Conservation (phyloP, 805 yeast species). For the Zygoascus bituminiphila region DNA sequence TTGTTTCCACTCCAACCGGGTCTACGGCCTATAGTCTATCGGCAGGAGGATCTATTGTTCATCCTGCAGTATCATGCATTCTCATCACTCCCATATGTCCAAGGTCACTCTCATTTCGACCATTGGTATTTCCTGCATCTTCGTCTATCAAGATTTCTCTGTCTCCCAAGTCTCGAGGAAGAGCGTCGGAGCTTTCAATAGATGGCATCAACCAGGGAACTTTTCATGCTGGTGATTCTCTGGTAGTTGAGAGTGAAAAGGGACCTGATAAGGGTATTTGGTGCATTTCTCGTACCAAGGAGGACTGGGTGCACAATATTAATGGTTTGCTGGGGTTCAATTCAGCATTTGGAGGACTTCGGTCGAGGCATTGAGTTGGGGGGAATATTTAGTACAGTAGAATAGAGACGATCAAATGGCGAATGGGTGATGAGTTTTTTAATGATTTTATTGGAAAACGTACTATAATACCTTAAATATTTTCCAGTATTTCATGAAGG, state of each 20-base stretch:
- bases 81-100: conserved; percentile 89
- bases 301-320: conserved; percentile 89
- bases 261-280: conserved; percentile 51
- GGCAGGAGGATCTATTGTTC: conserved; percentile 89
- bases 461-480: too few relatives aligned
- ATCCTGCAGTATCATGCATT: conserved; percentile 78
- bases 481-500: too few relatives aligned
- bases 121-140: conserved; percentile 69
- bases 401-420: not conserved
- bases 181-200: conserved; percentile 54
- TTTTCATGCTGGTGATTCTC: conserved; percentile 56
- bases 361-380: conserved; percentile 3
- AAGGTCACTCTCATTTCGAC: conserved; percentile 81
- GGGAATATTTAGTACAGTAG: not conserved
- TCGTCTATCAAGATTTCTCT: conserved; percentile 47
- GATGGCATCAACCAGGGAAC: conserved; percentile 77
- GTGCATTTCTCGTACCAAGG: conserved; percentile 75
- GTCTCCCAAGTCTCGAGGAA: conserved; percentile 29
- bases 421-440: not conserved
- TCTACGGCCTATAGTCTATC: conserved; percentile 87
- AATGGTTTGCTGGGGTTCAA: conserved; percentile 86
- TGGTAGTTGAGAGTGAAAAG: conserved; percentile 23
- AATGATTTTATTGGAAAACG: not conserved
- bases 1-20: conserved; percentile 86
- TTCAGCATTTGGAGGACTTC: conserved; percentile 54